Evolutionary conservation across 2,329 filamentous ascomycete species (phyloP).

Genomic region (Orbilia javanica): DNA sequence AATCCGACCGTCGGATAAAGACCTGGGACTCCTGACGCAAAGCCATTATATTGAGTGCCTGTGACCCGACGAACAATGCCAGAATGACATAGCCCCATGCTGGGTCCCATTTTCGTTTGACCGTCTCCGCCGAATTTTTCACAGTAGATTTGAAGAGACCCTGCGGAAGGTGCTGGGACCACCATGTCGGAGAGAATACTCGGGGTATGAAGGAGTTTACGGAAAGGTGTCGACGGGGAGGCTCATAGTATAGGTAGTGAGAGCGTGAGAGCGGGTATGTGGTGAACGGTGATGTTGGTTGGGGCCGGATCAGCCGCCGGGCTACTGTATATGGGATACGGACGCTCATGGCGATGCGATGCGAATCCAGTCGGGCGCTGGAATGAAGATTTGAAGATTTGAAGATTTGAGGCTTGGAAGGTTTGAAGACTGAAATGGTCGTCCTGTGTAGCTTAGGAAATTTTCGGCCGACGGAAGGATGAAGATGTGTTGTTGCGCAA

Average conservation of each 20-base stretch:
- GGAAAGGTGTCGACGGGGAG: constrained; percentile 41
- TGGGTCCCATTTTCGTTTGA: constrained; percentile 46
- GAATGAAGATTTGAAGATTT: constrained; percentile 1
- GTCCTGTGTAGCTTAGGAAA: constrained; percentile 9
- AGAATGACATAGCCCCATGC: constrained; percentile 71
- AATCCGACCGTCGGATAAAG: constrained; percentile 81
- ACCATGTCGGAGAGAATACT: constrained; percentile 48
- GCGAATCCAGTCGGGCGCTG: neutral
- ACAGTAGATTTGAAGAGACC: constrained; percentile 31
- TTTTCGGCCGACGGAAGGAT: constrained; percentile 3
- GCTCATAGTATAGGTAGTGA: constrained; percentile 15
- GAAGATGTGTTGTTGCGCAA: constrained; percentile 30
- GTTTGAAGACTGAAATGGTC: neutral
- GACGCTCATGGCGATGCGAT: constrained; percentile 10
- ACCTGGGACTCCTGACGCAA: constrained; percentile 80
- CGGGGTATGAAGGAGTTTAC: constrained; percentile 56
- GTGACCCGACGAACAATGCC: constrained; percentile 83
- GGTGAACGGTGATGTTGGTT: constrained; percentile 29
- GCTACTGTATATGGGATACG: constrained; percentile 24
- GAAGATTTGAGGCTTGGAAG: constrained; percentile 7
- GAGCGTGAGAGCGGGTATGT: constrained; percentile 30
- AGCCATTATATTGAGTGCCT: constrained; percentile 91
- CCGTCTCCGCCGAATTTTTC: neutral
- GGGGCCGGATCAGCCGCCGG: constrained; percentile 18
- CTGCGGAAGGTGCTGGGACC: constrained; percentile 51